Evolutionary conservation across 208 protist genomes (phyloP).

Genomic region (Trypanosoma caninum): DNA sequence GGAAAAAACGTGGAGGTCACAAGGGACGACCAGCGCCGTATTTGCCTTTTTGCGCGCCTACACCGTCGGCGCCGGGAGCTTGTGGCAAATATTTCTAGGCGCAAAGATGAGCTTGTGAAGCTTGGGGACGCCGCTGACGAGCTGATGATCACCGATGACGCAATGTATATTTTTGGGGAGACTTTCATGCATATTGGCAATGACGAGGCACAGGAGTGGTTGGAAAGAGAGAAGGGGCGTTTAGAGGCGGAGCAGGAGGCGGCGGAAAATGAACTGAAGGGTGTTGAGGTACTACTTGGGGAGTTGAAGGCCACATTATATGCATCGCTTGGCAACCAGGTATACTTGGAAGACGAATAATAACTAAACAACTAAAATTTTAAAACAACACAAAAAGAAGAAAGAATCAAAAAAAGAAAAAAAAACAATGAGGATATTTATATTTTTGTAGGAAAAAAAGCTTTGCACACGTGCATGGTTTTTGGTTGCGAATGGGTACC

Average conservation of each 20-base stretch:
- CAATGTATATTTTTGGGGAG: conserved; percentile 90
- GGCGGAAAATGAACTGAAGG: conserved; percentile 49
- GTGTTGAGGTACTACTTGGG: conserved; percentile 46
- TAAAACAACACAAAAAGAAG: not conserved
- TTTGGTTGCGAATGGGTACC: too few relatives aligned
- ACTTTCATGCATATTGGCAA: conserved; percentile 72
- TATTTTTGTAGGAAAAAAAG: conserved; percentile 1
- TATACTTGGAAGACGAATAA: conserved; percentile 90
- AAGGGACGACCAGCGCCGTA: conserved; percentile 85
- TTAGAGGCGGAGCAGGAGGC: conserved; percentile 47
- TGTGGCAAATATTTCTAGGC: conserved; percentile 30
- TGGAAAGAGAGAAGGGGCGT: conserved; percentile 53
- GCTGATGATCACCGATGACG: conserved; percentile 48
- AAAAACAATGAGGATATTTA: not conserved
- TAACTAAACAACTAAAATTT: not conserved
- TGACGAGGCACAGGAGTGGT: conserved; percentile 53
- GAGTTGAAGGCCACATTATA: conserved; percentile 86
- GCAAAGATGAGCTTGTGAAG: conserved; percentile 74
- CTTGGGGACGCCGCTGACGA: conserved; percentile 52
- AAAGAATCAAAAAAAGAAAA: not conserved
- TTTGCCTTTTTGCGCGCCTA: conserved; percentile 82
- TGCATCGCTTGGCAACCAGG: conserved; percentile 86
- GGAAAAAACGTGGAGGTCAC: conserved; percentile 71
- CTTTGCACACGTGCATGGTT: too few relatives aligned
- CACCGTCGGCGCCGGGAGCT: conserved; percentile 68